phyloP scores from a whole-genome alignment of 306 rosid genomes.

The Lathyrus tuberosus region DNA sequence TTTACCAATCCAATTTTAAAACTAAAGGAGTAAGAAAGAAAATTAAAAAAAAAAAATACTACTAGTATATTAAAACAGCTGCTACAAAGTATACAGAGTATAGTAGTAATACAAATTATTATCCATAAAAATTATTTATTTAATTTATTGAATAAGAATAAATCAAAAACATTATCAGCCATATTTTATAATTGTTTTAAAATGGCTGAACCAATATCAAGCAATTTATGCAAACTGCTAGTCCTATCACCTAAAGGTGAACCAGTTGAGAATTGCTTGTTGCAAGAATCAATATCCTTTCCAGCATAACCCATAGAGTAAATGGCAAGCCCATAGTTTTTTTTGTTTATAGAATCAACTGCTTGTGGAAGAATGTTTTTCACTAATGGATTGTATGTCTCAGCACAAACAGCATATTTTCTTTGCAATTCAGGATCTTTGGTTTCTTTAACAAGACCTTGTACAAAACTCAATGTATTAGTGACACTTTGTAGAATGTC shows the following conservation, averaged over 20 bases:
- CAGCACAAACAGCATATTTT: background rate
- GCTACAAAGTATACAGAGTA: background rate
- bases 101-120: too few relatives aligned
- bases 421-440: background rate
- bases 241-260: background rate
- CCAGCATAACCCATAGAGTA: background rate
- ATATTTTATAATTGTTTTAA: background rate
- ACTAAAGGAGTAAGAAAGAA: too few relatives aligned
- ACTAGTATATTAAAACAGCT: too few relatives aligned
- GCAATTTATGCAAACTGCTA: background rate
- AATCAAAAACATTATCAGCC: background rate
- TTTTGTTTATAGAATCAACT: background rate
- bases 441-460: background rate
- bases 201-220: constrained; percentile 5
- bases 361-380: background rate
- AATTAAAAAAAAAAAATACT: too few relatives aligned
- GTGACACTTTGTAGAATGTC: background rate
- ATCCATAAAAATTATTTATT: background rate
- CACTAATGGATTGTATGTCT: constrained; percentile 9
- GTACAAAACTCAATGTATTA: background rate
- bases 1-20: too few relatives aligned
- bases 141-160: background rate
- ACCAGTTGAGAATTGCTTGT: background rate
- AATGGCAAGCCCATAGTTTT: background rate
- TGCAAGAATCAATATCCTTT: background rate